phyloP scores from a whole-genome alignment of 441 rosid species.

The Hura crepitans region DNA sequence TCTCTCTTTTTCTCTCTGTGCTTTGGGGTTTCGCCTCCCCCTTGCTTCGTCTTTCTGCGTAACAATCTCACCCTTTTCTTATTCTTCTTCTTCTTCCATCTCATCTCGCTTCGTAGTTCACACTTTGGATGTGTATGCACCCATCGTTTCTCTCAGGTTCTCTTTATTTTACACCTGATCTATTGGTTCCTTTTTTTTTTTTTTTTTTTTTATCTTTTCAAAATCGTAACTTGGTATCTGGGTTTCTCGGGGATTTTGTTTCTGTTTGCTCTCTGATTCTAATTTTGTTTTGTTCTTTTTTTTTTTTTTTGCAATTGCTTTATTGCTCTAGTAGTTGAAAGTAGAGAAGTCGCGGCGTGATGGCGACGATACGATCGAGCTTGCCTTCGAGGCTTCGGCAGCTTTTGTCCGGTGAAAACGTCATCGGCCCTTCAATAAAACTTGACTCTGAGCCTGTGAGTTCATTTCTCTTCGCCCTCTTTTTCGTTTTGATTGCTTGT shows the following conservation, averaged over 20 bases:
- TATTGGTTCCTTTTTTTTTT: slow-evolving; percentile 7
- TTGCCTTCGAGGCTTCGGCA: slow-evolving; percentile 92
- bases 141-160: slow-evolving; percentile 30
- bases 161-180: slow-evolving; percentile 29
- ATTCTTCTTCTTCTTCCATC: slow-evolving; percentile 8
- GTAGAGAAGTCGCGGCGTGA: slow-evolving; percentile 44
- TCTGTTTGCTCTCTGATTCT: slow-evolving; percentile 19
- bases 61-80: not conserved
- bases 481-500: not conserved
- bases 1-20: slow-evolving; percentile 10
- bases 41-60: slow-evolving; percentile 14
- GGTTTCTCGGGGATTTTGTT: slow-evolving; percentile 16
- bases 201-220: not conserved
- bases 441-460: slow-evolving; percentile 91
- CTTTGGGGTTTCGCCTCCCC: slow-evolving; percentile 40
- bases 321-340: slow-evolving; percentile 30
- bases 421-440: slow-evolving; percentile 70
- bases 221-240: not conserved
- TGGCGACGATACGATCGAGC: slow-evolving; percentile 82
- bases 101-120: slow-evolving; percentile 8
- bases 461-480: slow-evolving; percentile 3
- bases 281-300: not conserved
- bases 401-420: slow-evolving; percentile 82
- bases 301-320: not conserved
- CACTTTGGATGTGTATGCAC: slow-evolving; percentile 44